Evolutionary conservation across 2,329 filamentous ascomycete species (phyloP).

Genomic region (Fusarium compactum): DNA sequence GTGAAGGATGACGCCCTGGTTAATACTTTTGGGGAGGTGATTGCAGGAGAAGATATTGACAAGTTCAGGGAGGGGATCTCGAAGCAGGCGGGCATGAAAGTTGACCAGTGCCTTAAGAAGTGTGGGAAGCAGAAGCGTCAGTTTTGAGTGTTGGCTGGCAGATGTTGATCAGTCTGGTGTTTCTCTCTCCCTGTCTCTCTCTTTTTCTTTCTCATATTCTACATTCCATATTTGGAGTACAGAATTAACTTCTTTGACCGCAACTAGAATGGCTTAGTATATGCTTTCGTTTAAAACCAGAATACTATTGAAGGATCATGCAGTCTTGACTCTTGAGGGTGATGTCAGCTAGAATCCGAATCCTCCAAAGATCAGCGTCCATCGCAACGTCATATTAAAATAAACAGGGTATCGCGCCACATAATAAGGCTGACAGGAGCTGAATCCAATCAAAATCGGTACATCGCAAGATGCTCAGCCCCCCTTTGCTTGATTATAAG

Average conservation of each 20-base stretch:
- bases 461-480: background rate
- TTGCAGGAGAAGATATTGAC: constrained; percentile 61
- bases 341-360: background rate
- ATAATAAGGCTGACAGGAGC: background rate
- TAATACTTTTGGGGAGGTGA: constrained; percentile 60
- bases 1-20: constrained; percentile 58
- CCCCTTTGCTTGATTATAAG: background rate
- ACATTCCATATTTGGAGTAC: background rate
- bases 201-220: background rate
- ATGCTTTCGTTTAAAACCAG: background rate
- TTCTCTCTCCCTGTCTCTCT: background rate
- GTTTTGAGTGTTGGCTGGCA: background rate
- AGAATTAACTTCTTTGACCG: background rate
- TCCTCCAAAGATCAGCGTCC: background rate
- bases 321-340: background rate
- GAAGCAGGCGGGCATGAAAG: constrained; percentile 61
- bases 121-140: constrained; percentile 56
- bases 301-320: background rate
- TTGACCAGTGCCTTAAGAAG: constrained; percentile 62
- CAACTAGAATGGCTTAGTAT: background rate
- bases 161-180: background rate
- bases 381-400: background rate
- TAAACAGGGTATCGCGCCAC: background rate
- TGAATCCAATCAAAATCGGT: background rate
- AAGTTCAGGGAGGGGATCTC: constrained; percentile 57